Base-by-base conservation (phyloP, 2,329 filamentous ascomycete genomes). In the Ilyonectria sp. region DNA sequence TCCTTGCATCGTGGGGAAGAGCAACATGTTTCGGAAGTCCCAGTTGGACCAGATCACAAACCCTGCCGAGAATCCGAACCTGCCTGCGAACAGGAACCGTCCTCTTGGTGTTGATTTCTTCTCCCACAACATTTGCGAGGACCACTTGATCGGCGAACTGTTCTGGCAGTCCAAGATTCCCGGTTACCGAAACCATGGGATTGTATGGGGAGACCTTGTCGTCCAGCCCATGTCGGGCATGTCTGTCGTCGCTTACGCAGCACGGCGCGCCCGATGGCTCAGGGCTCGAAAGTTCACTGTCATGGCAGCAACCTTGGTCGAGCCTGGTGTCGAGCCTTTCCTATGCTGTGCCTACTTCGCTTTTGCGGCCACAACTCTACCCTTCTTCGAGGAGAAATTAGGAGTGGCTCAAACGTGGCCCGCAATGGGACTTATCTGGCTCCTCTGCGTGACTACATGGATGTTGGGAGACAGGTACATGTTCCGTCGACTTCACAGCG, bases 241-340 rank as follows among this genome's bases (percentile, higher is more conserved):
- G 88, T 91, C 92, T 2, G 86, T 97, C 1, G 77, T 79, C 4
- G 91, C 93, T 31, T 98, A 97, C 77, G 87, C 93, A 52, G 92
- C 91, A 6, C 91, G 96, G 13, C 89, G 96, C 26, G 91, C 95
- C 4, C 89, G 96, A 58, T 99, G 96, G 96, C 85, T 98, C 26
- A 90, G 96, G 6, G 97, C 97, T 1, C 87, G 96, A 52, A 99
- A 99, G 80, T 98, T 94, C 84, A 98, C 95, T 0, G 96, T 99
- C 15, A 87, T 94, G 2, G 85, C 92, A 0, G 97, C 96, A 0
- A 98, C 97, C 0, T 84, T 98, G 1, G 93, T 98, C 3, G 96
- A 99, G 78, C 96, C 95, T 0, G 95, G 94, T 2, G 94, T 97
- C 1, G 96, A 99, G 80, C 92, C 92, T 31, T 87, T 99, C 37